phyloP scores from a whole-genome alignment of 169 alveolate genomes.

The Cryptosporidium bovis region DNA sequence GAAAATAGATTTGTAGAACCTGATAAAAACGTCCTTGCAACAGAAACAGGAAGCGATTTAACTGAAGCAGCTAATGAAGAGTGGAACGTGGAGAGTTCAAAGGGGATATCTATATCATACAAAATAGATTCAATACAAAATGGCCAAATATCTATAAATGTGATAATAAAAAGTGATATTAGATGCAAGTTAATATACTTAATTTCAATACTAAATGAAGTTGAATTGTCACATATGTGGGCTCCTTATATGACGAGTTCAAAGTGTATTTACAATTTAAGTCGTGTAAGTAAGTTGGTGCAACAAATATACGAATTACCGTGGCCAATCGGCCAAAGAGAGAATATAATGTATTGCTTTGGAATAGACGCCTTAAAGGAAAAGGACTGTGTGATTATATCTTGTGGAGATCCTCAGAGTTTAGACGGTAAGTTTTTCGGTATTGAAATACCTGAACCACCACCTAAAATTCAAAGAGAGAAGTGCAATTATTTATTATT shows the following conservation, averaged over 20 bases:
- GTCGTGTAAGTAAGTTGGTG: constrained; percentile 68
- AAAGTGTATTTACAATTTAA: constrained; percentile 32
- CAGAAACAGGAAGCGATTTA: too few relatives aligned
- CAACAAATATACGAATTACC: constrained; percentile 71
- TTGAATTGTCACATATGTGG: constrained; percentile 65
- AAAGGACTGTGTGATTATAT: constrained; percentile 51
- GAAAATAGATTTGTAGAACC: too few relatives aligned
- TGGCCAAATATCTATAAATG: constrained; percentile 46
- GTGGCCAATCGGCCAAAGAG: constrained; percentile 75
- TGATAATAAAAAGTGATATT: constrained; percentile 48
- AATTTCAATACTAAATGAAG: constrained; percentile 56
- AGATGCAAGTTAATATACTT: constrained; percentile 51
- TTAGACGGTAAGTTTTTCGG: constrained; percentile 40
- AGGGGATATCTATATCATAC: constrained; percentile 42
- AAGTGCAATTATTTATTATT: constrained; percentile 50
- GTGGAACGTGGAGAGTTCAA: constrained; percentile 57
- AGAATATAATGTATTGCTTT: constrained; percentile 66
- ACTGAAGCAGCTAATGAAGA: constrained; percentile 6
- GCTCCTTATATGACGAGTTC: constrained; percentile 66
- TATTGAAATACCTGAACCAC: constrained; percentile 68
- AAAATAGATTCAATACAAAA: constrained; percentile 38
- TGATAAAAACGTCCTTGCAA: too few relatives aligned
- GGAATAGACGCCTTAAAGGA: constrained; percentile 57
- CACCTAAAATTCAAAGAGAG: constrained; percentile 71
- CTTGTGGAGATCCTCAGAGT: constrained; percentile 60